phyloP scores from a whole-genome alignment of 441 rosid genomes.

The Macaranga tanarius region DNA sequence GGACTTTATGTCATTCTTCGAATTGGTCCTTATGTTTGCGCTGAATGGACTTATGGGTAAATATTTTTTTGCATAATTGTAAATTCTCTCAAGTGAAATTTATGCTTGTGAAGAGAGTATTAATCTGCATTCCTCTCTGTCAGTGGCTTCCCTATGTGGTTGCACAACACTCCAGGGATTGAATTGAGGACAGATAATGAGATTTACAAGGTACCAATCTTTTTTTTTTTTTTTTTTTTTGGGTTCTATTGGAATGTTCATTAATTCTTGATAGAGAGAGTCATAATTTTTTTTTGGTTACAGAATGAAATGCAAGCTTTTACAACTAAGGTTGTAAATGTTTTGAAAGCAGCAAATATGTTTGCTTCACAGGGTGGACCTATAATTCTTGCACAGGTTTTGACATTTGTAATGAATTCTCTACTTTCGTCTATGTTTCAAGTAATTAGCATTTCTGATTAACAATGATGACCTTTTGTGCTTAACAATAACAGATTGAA shows the following conservation, averaged over 20 bases:
- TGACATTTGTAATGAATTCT: too few relatives aligned
- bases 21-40: conserved; percentile 79
- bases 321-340: conserved; percentile 56
- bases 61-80: neutral
- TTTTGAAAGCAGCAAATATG: conserved; percentile 64
- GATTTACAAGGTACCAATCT: conserved; percentile 20
- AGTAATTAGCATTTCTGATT: too few relatives aligned
- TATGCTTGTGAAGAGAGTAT: too few relatives aligned
- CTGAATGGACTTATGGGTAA: conserved; percentile 88
- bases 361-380: conserved; percentile 85
- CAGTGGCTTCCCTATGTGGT: conserved; percentile 34
- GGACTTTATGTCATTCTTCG: conserved; percentile 67
- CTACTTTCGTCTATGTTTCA: too few relatives aligned
- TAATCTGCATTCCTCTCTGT: too few relatives aligned
- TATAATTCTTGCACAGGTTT: conserved; percentile 56
- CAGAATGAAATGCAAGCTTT: conserved; percentile 73
- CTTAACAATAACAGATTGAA: conserved; percentile 46
- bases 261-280: too few relatives aligned
- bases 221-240: neutral
- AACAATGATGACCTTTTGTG: too few relatives aligned
- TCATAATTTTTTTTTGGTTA: neutral
- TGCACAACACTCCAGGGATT: conserved; percentile 20
- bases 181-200: conserved; percentile 22
- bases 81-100: too few relatives aligned
- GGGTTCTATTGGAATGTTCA: neutral